Evolutionary conservation across 1,284 basidiomycete genomes (phyloP).

Genomic region (Fomitiporia mediterranea): DNA sequence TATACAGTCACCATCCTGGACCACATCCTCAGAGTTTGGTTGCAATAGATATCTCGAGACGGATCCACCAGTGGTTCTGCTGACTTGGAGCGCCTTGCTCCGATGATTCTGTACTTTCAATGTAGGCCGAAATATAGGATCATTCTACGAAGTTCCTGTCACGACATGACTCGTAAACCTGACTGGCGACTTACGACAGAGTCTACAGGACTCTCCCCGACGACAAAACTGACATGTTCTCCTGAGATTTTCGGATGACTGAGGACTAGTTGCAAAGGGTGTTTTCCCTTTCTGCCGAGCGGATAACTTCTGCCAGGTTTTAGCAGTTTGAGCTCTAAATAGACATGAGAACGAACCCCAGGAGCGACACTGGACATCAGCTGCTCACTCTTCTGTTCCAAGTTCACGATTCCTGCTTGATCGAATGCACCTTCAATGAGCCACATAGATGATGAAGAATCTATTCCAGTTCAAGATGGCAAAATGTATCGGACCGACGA

Average conservation of each 20-base stretch:
- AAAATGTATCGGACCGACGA: too few relatives aligned
- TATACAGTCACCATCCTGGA: slow-evolving; percentile 49
- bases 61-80: slow-evolving; percentile 30
- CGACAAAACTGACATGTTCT: slow-evolving; percentile 49
- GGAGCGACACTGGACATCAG: not conserved
- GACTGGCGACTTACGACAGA: slow-evolving; percentile 44
- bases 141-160: slow-evolving; percentile 16
- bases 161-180: slow-evolving; percentile 27
- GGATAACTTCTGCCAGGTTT: slow-evolving; percentile 49
- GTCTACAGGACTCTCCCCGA: slow-evolving; percentile 44
- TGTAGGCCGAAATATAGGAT: slow-evolving; percentile 27
- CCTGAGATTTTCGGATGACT: slow-evolving; percentile 59
- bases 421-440: slow-evolving; percentile 49
- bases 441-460: slow-evolving; percentile 40
- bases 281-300: slow-evolving; percentile 50
- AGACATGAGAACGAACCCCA: not conserved
- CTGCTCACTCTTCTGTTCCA: slow-evolving; percentile 36
- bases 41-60: slow-evolving; percentile 28
- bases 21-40: slow-evolving; percentile 28
- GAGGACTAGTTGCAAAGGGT: slow-evolving; percentile 38
- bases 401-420: slow-evolving; percentile 32
- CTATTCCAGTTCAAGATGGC: too few relatives aligned
- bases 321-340: slow-evolving; percentile 54
- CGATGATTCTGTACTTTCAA: slow-evolving; percentile 46
- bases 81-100: slow-evolving; percentile 35